Base-by-base conservation (phyloP, 164 flowering plant genomes). In the Chimonanthus salicifolius region DNA sequence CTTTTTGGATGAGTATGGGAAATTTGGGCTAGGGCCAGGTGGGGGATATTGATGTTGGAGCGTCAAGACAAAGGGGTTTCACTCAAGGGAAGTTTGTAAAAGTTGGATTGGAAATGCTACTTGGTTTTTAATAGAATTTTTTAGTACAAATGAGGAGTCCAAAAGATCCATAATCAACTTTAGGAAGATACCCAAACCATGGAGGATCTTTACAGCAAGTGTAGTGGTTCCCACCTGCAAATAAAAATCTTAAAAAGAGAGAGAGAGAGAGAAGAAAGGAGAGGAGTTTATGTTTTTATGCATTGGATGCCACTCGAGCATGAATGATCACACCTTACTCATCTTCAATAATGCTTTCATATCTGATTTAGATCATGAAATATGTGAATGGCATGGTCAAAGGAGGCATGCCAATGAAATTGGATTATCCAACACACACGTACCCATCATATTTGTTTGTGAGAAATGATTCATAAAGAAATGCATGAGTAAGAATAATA, bases 251-350 rank as follows among this genome's bases (percentile, higher is more conserved):
- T 33, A 33, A 33, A 33, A 1, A 33, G 33, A 33, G 33, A 33
- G 33, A 33, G 33, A 33, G 33, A 33, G 33, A 33, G 33, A 33
- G 2, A 33, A 33, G 1, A 33, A 33, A 50, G 62, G 45, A 69
- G 6, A 58, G 65, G 49, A 33, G 54, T 20, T 5, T 0, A n/a
- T 54, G 72, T 69, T 51, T 50, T 48, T 69, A 33, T 49, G 72
- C 72, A 69, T 51, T 21, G 64, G 72, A 71, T 71, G 51, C 72
- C 72, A 71, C 64, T 45, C 44, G 64, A 44, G 64, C 72, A 54
- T 71, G 13, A 69, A 51, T 44, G 60, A 46, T 68, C 8, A 7
- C 13, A 7, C 13, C 46, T 18, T 49, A 10, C 8, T 67, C 51
- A 33, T 49, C 13, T 18, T 69, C 15, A 20, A 49, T 51, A 15